Evolutionary conservation across 768 basidiomycete species (phyloP).

Genomic region (Lactarius sp.): DNA sequence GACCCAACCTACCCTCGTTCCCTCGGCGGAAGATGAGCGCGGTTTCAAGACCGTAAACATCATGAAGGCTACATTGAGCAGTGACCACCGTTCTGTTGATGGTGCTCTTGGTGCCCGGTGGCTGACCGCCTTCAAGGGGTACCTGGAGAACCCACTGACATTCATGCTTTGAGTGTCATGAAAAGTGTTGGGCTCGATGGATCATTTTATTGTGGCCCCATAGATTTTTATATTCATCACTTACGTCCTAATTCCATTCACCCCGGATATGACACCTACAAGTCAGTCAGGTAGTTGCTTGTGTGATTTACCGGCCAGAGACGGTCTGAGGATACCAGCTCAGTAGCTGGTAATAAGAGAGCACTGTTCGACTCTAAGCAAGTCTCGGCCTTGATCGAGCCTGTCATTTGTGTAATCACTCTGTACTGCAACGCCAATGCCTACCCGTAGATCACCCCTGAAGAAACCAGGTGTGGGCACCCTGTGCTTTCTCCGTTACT

Average conservation of each 20-base stretch:
- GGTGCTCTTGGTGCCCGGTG: slow-evolving; percentile 93
- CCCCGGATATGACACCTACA: neutral
- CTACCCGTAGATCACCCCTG: slow-evolving; percentile 20
- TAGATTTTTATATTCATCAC: slow-evolving; percentile 24
- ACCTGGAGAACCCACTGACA: slow-evolving; percentile 93
- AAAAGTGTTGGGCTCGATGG: slow-evolving; percentile 17
- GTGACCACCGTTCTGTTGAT: slow-evolving; percentile 94
- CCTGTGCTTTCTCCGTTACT: neutral
- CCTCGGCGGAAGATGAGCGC: slow-evolving; percentile 84
- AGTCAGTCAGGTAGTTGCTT: neutral
- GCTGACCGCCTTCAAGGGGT: slow-evolving; percentile 90
- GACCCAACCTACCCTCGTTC: slow-evolving; percentile 79
- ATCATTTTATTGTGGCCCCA: slow-evolving; percentile 1
- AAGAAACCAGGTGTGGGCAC: slow-evolving; percentile 19
- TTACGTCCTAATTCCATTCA: slow-evolving; percentile 20
- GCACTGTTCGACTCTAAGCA: neutral
- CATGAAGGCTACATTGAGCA: slow-evolving; percentile 95
- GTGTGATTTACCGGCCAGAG: neutral
- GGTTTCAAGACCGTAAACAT: slow-evolving; percentile 90
- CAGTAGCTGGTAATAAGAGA: neutral
- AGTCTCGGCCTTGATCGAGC: neutral
- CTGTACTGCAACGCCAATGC: slow-evolving; percentile 17
- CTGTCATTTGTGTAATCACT: neutral
- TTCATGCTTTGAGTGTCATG: slow-evolving; percentile 74
- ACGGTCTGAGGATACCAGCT: neutral